Evolutionary conservation across 345 rosid genomes (phyloP).

Genomic region (Linum tenue): DNA sequence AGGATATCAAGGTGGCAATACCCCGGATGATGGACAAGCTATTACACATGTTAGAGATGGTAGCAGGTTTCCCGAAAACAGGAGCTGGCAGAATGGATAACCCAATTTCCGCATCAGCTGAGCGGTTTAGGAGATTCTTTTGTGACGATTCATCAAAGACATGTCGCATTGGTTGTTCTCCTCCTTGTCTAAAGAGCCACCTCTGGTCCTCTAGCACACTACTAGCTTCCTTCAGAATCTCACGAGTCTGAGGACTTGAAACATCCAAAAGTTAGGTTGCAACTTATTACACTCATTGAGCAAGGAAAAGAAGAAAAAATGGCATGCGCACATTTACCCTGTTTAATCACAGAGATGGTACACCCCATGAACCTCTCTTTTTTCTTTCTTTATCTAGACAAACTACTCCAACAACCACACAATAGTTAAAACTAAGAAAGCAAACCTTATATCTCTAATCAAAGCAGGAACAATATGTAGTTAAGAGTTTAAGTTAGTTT

Average conservation of each 20-base stretch:
- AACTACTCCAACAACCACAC: neutral
- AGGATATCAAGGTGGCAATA: slow-evolving; percentile 30
- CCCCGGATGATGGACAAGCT: slow-evolving; percentile 55
- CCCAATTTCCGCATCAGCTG: slow-evolving; percentile 33
- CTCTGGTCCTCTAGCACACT: slow-evolving; percentile 31
- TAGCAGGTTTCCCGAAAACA: slow-evolving; percentile 23
- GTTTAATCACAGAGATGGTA: neutral
- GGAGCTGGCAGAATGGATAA: slow-evolving; percentile 17
- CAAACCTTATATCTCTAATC: neutral
- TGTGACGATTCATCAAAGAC: slow-evolving; percentile 22
- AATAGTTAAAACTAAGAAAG: neutral
- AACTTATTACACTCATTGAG: neutral
- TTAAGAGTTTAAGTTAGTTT: neutral
- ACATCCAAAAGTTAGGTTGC: slow-evolving; percentile 11
- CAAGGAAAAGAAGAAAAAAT: neutral
- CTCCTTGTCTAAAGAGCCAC: slow-evolving; percentile 45
- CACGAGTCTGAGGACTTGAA: slow-evolving; percentile 45
- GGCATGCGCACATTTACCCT: neutral
- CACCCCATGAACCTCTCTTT: slow-evolving; percentile 1
- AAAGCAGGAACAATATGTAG: neutral
- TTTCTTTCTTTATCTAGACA: neutral
- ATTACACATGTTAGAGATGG: slow-evolving; percentile 30
- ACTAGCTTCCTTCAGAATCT: slow-evolving; percentile 54
- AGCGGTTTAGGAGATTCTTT: slow-evolving; percentile 10
- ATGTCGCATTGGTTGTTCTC: slow-evolving; percentile 26